These are phyloP conservation scores for Psophocarpus tetragonolobus DNA, from an alignment of 306 rosid genomes.

Conservation along the genomic window DNA sequence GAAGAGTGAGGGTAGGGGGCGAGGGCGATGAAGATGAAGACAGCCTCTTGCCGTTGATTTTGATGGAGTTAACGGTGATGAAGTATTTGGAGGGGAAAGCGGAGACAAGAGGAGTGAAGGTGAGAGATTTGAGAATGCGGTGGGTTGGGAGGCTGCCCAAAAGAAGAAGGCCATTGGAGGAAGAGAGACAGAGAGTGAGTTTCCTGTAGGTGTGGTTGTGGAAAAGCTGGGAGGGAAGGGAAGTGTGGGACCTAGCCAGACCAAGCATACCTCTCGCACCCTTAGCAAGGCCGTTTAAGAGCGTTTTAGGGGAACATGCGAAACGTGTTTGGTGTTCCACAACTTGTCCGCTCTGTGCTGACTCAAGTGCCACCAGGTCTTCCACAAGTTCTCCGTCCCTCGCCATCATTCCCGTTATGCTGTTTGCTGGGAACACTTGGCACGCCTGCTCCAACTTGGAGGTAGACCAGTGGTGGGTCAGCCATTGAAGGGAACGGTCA, in stretches of 20 bases:
- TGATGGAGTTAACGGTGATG: constrained; percentile 53
- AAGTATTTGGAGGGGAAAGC: constrained; percentile 43
- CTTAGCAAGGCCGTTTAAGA: constrained; percentile 48
- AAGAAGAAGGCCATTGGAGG: constrained; percentile 52
- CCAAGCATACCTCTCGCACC: constrained; percentile 61
- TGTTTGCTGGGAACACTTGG: constrained; percentile 37
- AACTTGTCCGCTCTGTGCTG: not conserved
- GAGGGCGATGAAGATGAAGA: constrained; percentile 38
- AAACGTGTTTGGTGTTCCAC: constrained; percentile 6
- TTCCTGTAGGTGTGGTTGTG: constrained; percentile 35
- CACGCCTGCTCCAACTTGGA: too few species aligned
- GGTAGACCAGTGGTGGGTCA: too few species aligned
- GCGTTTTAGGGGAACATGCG: constrained; percentile 47
- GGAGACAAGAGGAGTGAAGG: constrained; percentile 55
- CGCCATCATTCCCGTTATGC: constrained; percentile 23
- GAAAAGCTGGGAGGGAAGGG: constrained; percentile 59
- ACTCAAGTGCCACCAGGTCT: constrained; percentile 39
- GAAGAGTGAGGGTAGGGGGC: constrained; percentile 34
- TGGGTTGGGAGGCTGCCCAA: constrained; percentile 1
- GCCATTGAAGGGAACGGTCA: constrained; percentile 50
- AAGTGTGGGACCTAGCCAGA: constrained; percentile 52
- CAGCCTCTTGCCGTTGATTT: constrained; percentile 54
- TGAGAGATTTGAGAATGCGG: constrained; percentile 42
- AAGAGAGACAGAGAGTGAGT: constrained; percentile 56
- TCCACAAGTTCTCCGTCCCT: constrained; percentile 45